Evolutionary conservation across 805 yeast species (phyloP).

Genomic region (Kurtzmaniella fragi): DNA sequence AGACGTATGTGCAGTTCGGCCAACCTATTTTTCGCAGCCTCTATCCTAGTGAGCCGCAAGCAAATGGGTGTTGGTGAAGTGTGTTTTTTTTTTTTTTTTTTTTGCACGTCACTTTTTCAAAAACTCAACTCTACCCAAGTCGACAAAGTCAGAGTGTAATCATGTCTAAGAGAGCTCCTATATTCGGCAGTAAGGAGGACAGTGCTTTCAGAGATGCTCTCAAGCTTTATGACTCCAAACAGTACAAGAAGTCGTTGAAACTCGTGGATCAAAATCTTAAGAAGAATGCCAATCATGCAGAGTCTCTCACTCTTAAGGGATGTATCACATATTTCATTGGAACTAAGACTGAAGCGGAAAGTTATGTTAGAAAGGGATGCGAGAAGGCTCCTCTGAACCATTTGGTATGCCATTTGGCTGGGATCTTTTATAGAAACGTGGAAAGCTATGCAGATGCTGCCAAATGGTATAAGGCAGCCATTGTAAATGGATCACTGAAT

Average conservation of each 20-base stretch:
- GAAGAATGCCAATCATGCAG: constrained; percentile 71
- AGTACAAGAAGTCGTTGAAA: constrained; percentile 82
- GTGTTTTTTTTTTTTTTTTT: too few relatives aligned
- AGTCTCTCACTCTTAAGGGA: constrained; percentile 82
- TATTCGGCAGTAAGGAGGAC: constrained; percentile 58
- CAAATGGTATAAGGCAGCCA: constrained; percentile 68
- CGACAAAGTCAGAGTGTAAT: too few relatives aligned
- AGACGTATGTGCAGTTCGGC: too few relatives aligned
- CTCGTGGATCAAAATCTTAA: constrained; percentile 70
- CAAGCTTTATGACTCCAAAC: constrained; percentile 75
- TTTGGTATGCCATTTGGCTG: constrained; percentile 79
- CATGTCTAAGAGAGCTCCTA: constrained; percentile 14
- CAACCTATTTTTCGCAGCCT: too few relatives aligned
- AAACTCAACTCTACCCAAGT: background rate
- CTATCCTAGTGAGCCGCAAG: too few relatives aligned
- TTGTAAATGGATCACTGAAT: constrained; percentile 74
- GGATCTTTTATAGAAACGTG: constrained; percentile 70
- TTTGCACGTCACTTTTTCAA: background rate
- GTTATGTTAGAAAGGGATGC: constrained; percentile 57
- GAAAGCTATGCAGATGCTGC: constrained; percentile 73
- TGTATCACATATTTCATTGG: constrained; percentile 55
- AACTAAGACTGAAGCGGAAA: constrained; percentile 58
- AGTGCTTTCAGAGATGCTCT: constrained; percentile 75
- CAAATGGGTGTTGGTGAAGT: too few relatives aligned
- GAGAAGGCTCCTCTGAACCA: constrained; percentile 57